Percentiles rank a stretch among this genome's conserved stretches.
Evolutionary conservation across 2,329 filamentous ascomycete genomes (phyloP).

Genomic region (Helotiales sp.): DNA sequence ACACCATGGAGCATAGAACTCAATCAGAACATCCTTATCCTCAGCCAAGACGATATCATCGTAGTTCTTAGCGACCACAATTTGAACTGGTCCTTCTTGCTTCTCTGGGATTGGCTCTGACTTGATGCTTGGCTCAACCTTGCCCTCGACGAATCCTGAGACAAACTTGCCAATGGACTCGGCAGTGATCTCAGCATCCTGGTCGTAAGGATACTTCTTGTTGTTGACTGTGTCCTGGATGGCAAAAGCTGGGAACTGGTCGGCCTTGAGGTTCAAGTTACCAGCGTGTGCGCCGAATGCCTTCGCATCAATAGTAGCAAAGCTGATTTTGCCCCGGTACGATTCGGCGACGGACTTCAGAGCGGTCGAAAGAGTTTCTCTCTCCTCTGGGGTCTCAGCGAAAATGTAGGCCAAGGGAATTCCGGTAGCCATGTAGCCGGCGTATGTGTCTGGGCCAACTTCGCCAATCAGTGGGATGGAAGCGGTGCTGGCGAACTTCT

Average conservation of each 20-base stretch:
- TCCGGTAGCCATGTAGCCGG: conserved; percentile 88
- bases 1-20: conserved; percentile 99
- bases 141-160: conserved; percentile 80
- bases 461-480: conserved; percentile 91
- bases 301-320: conserved; percentile 95
- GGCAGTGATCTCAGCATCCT: conserved; percentile 71
- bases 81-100: conserved; percentile 83
- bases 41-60: conserved; percentile 88
- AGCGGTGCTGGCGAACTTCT: conserved; percentile 78
- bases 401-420: conserved; percentile 98
- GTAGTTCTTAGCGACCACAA: conserved; percentile 94
- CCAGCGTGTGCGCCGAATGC: conserved; percentile 89
- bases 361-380: conserved; percentile 70
- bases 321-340: conserved; percentile 93
- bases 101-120: conserved; percentile 94
- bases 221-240: conserved; percentile 96
- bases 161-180: conserved; percentile 78
- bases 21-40: conserved; percentile 93
- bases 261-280: conserved; percentile 95
- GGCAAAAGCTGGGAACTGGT: conserved; percentile 95
- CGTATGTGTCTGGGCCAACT: conserved; percentile 95
- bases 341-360: conserved; percentile 88
- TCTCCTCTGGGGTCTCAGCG: conserved; percentile 88
- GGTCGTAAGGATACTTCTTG: conserved; percentile 93
- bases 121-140: conserved; percentile 95